phyloP scores from a whole-genome alignment of 2,329 filamentous ascomycete genomes.

The Diaporthe longicolla region DNA sequence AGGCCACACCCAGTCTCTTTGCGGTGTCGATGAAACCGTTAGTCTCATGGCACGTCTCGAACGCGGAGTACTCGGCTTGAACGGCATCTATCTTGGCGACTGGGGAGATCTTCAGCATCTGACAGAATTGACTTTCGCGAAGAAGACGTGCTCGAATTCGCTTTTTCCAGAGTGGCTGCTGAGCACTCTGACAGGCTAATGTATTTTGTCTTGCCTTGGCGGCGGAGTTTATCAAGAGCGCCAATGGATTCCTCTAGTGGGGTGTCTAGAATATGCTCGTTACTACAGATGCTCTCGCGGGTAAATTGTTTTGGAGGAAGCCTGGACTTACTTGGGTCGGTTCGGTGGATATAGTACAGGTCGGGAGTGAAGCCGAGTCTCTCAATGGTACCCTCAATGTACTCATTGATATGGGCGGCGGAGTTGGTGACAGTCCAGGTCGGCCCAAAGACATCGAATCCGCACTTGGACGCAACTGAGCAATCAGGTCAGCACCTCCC shows the following conservation, averaged over 20 bases:
- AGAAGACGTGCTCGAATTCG: constrained; percentile 55
- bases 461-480: constrained; percentile 64
- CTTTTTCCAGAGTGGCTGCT: constrained; percentile 59
- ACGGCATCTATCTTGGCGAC: constrained; percentile 63
- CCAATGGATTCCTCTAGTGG: constrained; percentile 9
- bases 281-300: not conserved
- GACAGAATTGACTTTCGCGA: too few relatives aligned
- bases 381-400: constrained; percentile 65
- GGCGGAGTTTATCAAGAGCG: not conserved
- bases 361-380: constrained; percentile 62
- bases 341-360: constrained; percentile 60
- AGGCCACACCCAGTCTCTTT: constrained; percentile 57
- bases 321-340: constrained; percentile 56
- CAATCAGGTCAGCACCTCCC: not conserved
- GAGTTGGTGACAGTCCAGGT: constrained; percentile 55
- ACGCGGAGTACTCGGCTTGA: constrained; percentile 61
- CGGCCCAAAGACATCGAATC: constrained; percentile 55
- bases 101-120: constrained; percentile 41
- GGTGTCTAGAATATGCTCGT: not conserved
- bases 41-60: constrained; percentile 58
- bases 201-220: constrained; percentile 49
- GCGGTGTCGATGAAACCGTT: constrained; percentile 57
- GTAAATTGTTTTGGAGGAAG: not conserved
- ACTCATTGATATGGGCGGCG: constrained; percentile 54
- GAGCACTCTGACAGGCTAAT: constrained; percentile 64